Percentiles rank a stretch among this genome's conserved stretches.
Evolutionary conservation across 345 rosid species (phyloP).

Genomic region (Murraya paniculata): DNA sequence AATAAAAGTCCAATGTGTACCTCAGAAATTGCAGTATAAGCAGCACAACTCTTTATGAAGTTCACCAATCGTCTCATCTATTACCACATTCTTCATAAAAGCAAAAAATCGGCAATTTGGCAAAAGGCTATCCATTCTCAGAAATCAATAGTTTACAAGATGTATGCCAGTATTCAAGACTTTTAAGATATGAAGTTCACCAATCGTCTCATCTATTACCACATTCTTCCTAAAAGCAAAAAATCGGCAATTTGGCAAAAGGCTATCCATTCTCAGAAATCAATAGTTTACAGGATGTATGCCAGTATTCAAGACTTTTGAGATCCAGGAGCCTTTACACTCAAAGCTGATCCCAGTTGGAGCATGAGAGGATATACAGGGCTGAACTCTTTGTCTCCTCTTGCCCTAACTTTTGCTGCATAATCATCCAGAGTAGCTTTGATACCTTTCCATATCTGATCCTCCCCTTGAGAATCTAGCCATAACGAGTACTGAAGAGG

Average conservation of each 20-base stretch:
- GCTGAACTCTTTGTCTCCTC: constrained; percentile 97
- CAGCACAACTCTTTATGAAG: neutral
- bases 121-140: neutral
- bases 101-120: constrained; percentile 1
- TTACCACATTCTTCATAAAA: neutral
- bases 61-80: neutral
- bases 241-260: neutral
- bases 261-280: neutral
- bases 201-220: neutral
- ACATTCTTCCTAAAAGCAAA: constrained; percentile 10
- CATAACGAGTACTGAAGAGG: constrained; percentile 85
- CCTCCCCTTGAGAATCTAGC: constrained; percentile 95
- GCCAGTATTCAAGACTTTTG: constrained; percentile 11
- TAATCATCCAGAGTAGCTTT: constrained; percentile 97
- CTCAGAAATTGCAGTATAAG: neutral
- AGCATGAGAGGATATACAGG: constrained; percentile 97
- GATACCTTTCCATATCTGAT: constrained; percentile 96
- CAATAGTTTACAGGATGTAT: neutral
- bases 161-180: neutral
- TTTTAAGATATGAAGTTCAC: constrained; percentile 17
- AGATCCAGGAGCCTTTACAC: constrained; percentile 30
- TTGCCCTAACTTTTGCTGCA: constrained; percentile 64
- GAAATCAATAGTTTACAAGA: constrained; percentile 7
- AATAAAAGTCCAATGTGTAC: neutral
- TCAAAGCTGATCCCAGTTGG: constrained; percentile 72